Base-by-base conservation (phyloP, 495 filamentous ascomycete genomes). In the Lophiostoma macrostomum region DNA sequence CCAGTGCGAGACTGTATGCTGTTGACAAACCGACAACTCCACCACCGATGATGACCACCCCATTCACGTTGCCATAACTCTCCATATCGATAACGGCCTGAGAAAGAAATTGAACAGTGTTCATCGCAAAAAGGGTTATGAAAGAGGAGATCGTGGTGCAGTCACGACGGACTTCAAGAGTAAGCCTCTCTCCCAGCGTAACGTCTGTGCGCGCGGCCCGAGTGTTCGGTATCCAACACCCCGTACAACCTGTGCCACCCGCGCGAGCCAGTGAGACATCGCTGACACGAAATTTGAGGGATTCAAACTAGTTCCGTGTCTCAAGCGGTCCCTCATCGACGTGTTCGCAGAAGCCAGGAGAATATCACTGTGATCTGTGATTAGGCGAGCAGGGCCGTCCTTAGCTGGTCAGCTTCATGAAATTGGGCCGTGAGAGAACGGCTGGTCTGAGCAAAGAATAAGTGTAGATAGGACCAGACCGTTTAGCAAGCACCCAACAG, bases 1-100 rank as follows among this genome's bases (percentile, higher is more conserved):
- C 25, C 8, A 45, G 42, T 13, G 42, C 42, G 16, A 45, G 27
- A 45, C 42, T 45, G 42, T 45, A 45, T 13, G 42, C 42, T 4
- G 42, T 45, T 19, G 42, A 45, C 25, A 45, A 18, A 4, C 42
- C 42, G 20, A 45, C 31, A 23, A 45, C 31, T 14, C 42, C 42
- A 13, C 42, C 42, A 14, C 27, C 42, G 16, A 45, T 45, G 16
- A 45, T 45, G 22, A 45, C 42, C 12, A 45, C 42, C 12, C 42
- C 23, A 14, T 45, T n/a, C n/a, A n/a, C n/a, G n/a, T n/a, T n/a
- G n/a, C n/a, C n/a, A n/a, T n/a, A n/a, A n/a, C n/a, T n/a, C n/a
- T n/a, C n/a, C 42, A 4, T 45, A 27, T 6, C 19, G 14, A n/a
- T 7, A 6, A 38, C 8, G 35, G 35, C 35, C 35, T 8, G 35